A percentile compares a stretch with the other conserved stretches of the same genome.
These are phyloP conservation scores for Penicillium sp. DNA, from an alignment of 2,329 filamentous ascomycete species.

Conservation along the genomic window DNA sequence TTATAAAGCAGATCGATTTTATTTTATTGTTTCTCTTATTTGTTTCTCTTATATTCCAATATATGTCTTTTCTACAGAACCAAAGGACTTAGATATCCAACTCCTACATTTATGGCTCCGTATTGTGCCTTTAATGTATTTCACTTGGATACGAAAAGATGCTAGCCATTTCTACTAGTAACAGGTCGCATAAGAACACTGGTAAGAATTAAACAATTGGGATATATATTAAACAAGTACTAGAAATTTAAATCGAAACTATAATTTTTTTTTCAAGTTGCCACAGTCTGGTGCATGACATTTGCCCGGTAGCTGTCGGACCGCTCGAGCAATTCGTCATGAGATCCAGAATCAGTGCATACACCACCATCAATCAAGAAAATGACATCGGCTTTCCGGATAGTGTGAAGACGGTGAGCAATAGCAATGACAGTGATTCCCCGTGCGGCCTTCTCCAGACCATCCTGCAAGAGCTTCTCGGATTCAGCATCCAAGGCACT, in stretches of 20 bases:
- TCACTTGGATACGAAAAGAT: neutral
- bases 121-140: neutral
- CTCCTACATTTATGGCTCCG: neutral
- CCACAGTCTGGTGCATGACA: slow-evolving; percentile 40
- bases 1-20: neutral
- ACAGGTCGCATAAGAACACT: neutral
- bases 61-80: neutral
- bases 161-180: neutral
- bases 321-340: slow-evolving; percentile 58
- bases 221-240: slow-evolving; percentile 4
- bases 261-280: slow-evolving; percentile 14
- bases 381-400: slow-evolving; percentile 73
- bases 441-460: slow-evolving; percentile 34
- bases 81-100: neutral
- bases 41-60: neutral
- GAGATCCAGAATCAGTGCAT: slow-evolving; percentile 62
- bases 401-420: slow-evolving; percentile 45
- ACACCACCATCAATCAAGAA: slow-evolving; percentile 71
- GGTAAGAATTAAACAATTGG: neutral
- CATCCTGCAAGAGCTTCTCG: slow-evolving; percentile 50
- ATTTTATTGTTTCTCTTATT: neutral
- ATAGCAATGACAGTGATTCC: slow-evolving; percentile 44
- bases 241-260: slow-evolving; percentile 2
- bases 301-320: slow-evolving; percentile 44
- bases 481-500: slow-evolving; percentile 58